These are phyloP conservation scores for Lasiodiplodia sp. DNA, from an alignment of 2,329 filamentous ascomycete genomes.

Conservation along the genomic window DNA sequence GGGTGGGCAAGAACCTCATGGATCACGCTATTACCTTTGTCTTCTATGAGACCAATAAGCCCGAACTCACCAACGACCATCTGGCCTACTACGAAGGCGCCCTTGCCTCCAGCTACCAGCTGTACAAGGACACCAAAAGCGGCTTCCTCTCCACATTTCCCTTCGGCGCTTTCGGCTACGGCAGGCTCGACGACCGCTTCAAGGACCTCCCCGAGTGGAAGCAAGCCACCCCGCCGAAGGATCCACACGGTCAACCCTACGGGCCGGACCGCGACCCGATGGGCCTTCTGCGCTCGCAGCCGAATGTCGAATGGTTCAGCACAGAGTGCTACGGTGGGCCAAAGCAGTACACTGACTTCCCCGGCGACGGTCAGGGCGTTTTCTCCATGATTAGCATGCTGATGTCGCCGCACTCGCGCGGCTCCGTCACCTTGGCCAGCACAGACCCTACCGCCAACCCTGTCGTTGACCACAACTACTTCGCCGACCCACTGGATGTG, in stretches of 20 bases:
- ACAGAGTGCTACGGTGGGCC: conserved; percentile 69
- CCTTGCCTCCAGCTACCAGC: conserved; percentile 57
- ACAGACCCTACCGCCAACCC: conserved; percentile 36
- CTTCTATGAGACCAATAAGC: conserved; percentile 67
- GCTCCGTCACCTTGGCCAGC: conserved; percentile 38
- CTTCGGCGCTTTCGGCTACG: conserved; percentile 68
- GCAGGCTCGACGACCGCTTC: conserved; percentile 67
- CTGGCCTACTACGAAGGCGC: conserved; percentile 63
- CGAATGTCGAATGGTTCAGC: conserved; percentile 69
- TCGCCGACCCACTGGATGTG: conserved; percentile 36
- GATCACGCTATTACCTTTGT: conserved; percentile 66
- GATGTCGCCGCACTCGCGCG: conserved; percentile 40
- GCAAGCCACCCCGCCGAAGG: conserved; percentile 42
- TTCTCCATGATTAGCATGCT: conserved; percentile 48
- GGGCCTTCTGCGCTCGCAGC: conserved; percentile 63
- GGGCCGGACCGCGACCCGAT: conserved; percentile 66
- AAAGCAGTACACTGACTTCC: conserved; percentile 63
- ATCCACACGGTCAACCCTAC: conserved; percentile 41
- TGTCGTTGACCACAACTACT: conserved; percentile 40
- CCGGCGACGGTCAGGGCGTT: conserved; percentile 60
- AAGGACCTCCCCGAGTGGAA: conserved; percentile 63
- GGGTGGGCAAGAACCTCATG: conserved; percentile 69
- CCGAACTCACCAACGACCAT: conserved; percentile 62
- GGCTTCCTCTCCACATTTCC: conserved; percentile 68
- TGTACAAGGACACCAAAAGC: conserved; percentile 65